Evolutionary conservation across 495 filamentous ascomycete species (phyloP).

Genomic region (Penicillium bovifimosum): DNA sequence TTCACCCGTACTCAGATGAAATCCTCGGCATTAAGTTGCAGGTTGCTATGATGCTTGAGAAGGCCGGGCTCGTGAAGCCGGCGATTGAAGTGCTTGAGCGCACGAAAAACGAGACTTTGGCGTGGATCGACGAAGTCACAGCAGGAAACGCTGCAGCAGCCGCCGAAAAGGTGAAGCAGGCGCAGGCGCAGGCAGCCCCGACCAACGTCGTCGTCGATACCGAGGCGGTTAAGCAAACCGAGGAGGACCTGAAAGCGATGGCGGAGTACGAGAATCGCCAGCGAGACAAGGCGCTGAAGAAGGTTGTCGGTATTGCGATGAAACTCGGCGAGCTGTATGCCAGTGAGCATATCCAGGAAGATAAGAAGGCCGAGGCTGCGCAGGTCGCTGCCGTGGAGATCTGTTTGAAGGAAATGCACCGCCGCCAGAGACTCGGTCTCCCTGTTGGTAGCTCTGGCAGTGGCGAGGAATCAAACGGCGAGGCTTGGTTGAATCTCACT

Average conservation of each 20-base stretch:
- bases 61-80: conserved; percentile 56
- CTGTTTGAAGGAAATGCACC: conserved; percentile 62
- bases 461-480: conserved; percentile 37
- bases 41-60: conserved; percentile 71
- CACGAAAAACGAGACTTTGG: conserved; percentile 48
- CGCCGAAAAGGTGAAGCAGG: conserved; percentile 22
- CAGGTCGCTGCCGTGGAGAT: conserved; percentile 82
- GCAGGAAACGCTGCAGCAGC: conserved; percentile 30
- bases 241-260: conserved; percentile 22
- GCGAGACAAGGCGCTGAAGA: conserved; percentile 63
- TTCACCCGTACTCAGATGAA: conserved; percentile 87
- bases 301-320: conserved; percentile 65
- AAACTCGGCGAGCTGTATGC: conserved; percentile 77
- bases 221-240: conserved; percentile 26
- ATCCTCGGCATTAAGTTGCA: conserved; percentile 84
- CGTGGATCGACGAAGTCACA: conserved; percentile 49
- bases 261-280: conserved; percentile 51
- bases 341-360: conserved; percentile 42
- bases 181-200: conserved; percentile 11
- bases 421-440: conserved; percentile 57
- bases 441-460: conserved; percentile 29
- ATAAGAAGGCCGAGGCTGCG: conserved; percentile 62
- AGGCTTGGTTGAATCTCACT: conserved; percentile 67
- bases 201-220: conserved; percentile 23
- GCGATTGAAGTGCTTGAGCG: conserved; percentile 68